phyloP scores from a whole-genome alignment of 2,329 filamentous ascomycete species.

The Aspergillus fijiensis region DNA sequence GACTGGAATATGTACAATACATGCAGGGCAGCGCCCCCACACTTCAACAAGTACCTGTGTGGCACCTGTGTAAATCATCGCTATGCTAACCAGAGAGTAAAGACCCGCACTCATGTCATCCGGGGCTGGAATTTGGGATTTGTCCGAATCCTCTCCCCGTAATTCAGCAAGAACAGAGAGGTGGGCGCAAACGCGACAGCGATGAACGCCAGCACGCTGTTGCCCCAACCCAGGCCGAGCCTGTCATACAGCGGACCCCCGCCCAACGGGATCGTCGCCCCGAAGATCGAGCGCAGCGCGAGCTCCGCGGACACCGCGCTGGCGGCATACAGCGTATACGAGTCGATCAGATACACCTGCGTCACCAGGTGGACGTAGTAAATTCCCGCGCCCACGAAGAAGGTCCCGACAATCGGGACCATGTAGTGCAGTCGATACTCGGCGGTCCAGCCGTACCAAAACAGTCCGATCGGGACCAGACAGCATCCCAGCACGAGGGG shows the following conservation, averaged over 20 bases:
- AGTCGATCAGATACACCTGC: slow-evolving; percentile 19
- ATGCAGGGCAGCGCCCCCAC: background rate
- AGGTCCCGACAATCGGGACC: slow-evolving; percentile 22
- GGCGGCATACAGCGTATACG: slow-evolving; percentile 18
- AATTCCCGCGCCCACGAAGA: slow-evolving; percentile 38
- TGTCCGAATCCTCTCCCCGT: slow-evolving; percentile 18
- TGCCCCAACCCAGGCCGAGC: slow-evolving; percentile 19
- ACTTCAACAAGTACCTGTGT: background rate
- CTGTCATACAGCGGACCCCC: slow-evolving; percentile 13
- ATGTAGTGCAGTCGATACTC: slow-evolving; percentile 22
- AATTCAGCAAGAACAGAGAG: slow-evolving; percentile 12
- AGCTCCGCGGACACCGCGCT: slow-evolving; percentile 17
- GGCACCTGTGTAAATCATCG: background rate
- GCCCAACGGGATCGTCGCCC: slow-evolving; percentile 16
- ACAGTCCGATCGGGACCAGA: slow-evolving; percentile 44
- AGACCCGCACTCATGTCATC: slow-evolving; percentile 6
- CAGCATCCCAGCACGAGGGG: slow-evolving; percentile 52
- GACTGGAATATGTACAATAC: background rate
- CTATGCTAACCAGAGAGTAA: background rate
- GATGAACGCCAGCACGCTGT: slow-evolving; percentile 17
- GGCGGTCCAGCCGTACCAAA: slow-evolving; percentile 27
- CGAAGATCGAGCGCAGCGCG: slow-evolving; percentile 17
- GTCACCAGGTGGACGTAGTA: slow-evolving; percentile 16
- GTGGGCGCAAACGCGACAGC: slow-evolving; percentile 15
- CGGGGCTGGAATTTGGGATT: slow-evolving; percentile 17